A percentile compares a stretch with the other conserved stretches of the same genome.
Evolutionary conservation across 306 rosid species (phyloP).

Genomic region (Inga leiocalycina): DNA sequence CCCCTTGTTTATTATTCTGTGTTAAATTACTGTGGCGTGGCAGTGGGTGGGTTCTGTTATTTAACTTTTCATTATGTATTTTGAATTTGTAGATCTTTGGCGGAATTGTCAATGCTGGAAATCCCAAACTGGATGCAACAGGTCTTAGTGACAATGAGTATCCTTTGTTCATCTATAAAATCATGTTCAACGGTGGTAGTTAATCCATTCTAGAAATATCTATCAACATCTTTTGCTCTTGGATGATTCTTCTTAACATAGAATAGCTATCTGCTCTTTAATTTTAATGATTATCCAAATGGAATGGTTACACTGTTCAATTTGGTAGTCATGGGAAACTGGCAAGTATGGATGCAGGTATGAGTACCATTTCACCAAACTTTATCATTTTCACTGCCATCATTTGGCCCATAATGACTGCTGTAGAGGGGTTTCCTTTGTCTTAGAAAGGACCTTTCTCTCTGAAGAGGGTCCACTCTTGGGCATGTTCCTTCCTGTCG

Average conservation of each 20-base stretch:
- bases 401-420: slow-evolving; percentile 31
- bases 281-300: slow-evolving; percentile 93
- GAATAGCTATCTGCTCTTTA: slow-evolving; percentile 82
- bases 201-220: slow-evolving; percentile 30
- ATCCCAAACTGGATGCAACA: slow-evolving; percentile 64
- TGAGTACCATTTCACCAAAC: slow-evolving; percentile 19
- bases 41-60: neutral
- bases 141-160: slow-evolving; percentile 81
- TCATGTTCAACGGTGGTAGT: slow-evolving; percentile 11
- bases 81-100: slow-evolving; percentile 69
- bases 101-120: slow-evolving; percentile 88
- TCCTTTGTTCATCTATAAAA: slow-evolving; percentile 55
- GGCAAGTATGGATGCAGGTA: slow-evolving; percentile 92
- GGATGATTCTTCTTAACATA: slow-evolving; percentile 63
- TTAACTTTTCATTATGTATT: slow-evolving; percentile 23
- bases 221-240: slow-evolving; percentile 18
- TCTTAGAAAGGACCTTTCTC: slow-evolving; percentile 14
- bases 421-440: neutral
- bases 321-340: slow-evolving; percentile 80
- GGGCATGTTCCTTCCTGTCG: slow-evolving; percentile 16
- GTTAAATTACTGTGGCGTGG: neutral
- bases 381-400: slow-evolving; percentile 13
- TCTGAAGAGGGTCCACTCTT: slow-evolving; percentile 15
- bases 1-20: neutral
- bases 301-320: slow-evolving; percentile 99